A percentile compares a stretch with the other conserved stretches of the same genome.
Evolutionary conservation across 176 grass and related monocot genomes (phyloP).

Genomic region (Cymbopogon citratus): DNA sequence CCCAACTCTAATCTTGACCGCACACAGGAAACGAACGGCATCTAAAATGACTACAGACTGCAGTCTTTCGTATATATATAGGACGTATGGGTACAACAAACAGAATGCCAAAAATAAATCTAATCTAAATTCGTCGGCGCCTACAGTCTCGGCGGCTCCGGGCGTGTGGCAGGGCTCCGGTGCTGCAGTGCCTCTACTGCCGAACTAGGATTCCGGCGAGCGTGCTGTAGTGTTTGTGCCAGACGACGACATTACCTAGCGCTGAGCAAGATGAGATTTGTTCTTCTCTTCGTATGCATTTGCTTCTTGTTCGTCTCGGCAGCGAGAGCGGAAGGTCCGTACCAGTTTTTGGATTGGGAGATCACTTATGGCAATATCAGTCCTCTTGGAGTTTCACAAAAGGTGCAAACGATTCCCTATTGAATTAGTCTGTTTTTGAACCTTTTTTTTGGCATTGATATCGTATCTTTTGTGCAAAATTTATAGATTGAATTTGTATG

Average conservation of each 20-base stretch:
- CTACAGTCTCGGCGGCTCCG: not conserved
- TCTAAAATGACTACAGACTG: not conserved
- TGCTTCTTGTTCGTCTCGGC: not conserved
- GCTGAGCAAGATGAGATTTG: not conserved
- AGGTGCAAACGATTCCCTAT: not conserved
- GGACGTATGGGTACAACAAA: not conserved
- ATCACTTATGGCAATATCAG: not conserved
- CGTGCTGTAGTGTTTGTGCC: not conserved
- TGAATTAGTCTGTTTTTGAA: not conserved
- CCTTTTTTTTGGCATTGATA: not conserved
- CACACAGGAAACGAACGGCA: not conserved
- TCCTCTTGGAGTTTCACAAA: not conserved
- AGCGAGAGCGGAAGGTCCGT: not conserved
- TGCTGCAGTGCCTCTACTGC: no score
- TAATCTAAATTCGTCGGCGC: not conserved
- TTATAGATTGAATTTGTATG: not conserved
- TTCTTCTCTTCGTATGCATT: not conserved
- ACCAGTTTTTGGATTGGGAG: not conserved
- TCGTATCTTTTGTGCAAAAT: not conserved
- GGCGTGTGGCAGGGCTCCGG: not conserved
- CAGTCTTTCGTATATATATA: not conserved
- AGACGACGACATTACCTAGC: not conserved
- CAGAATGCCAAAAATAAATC: not conserved
- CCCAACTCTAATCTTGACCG: not conserved
- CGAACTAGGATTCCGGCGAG: not conserved